These are phyloP conservation scores for Dipodascopsis uninucleata DNA, from an alignment of 805 yeast species.

Conservation along the genomic window DNA sequence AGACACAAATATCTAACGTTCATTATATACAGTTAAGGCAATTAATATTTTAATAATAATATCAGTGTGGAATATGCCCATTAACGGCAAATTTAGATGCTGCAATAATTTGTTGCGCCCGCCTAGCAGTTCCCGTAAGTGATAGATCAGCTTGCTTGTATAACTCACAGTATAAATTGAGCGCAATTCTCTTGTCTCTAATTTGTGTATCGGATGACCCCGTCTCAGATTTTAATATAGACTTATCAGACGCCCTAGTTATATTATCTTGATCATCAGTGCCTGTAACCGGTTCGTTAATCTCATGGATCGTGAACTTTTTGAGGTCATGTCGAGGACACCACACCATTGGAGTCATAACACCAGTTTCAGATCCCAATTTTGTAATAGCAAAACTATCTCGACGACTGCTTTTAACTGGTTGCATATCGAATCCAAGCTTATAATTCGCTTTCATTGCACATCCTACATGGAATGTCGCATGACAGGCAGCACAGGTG, in stretches of 20 bases:
- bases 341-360: slow-evolving; percentile 33
- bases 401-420: slow-evolving; percentile 34
- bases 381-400: slow-evolving; percentile 28
- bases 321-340: slow-evolving; percentile 33
- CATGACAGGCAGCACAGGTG: slow-evolving; percentile 47
- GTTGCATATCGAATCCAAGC: slow-evolving; percentile 50
- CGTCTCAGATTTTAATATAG: background rate
- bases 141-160: slow-evolving; percentile 31
- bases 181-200: slow-evolving; percentile 28
- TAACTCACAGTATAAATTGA: slow-evolving; percentile 33
- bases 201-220: slow-evolving; percentile 24
- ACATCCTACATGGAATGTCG: slow-evolving; percentile 53
- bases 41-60: too few relatives aligned
- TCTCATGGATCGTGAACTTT: slow-evolving; percentile 21
- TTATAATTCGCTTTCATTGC: slow-evolving; percentile 47
- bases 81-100: slow-evolving; percentile 8
- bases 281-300: slow-evolving; percentile 25
- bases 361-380: slow-evolving; percentile 29
- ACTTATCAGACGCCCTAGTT: background rate
- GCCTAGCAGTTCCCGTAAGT: slow-evolving; percentile 21
- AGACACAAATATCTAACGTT: too few relatives aligned
- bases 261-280: background rate
- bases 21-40: too few relatives aligned
- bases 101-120: slow-evolving; percentile 13
- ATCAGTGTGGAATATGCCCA: too few relatives aligned